Base-by-base conservation (phyloP, 371 early-diverging fungal species). In the Mortierella sp. region DNA sequence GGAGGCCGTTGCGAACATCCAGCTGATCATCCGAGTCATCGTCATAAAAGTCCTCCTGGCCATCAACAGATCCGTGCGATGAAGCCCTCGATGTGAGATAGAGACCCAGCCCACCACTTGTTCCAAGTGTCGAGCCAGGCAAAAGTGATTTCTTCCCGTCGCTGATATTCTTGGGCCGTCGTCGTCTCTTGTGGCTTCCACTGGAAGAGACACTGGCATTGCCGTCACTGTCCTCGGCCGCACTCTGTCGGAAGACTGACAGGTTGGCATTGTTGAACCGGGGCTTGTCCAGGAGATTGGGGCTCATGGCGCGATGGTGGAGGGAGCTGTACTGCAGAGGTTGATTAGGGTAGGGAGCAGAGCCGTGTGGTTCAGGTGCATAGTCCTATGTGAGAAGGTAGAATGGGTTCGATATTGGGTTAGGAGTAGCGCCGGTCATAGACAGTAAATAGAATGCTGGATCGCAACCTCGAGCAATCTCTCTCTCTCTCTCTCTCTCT, bases 171-270 rank as follows among this genome's bases (percentile, higher is more conserved):
- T 73, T 80, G 48, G 74, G 80, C 31, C 86, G 72, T 24, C 86
- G 77, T 69, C 86, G 74, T 29, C 86, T 80, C 64, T 86, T 86
- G 41, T 72, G 78, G 44, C 86, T 86, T 55, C 86, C 86, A 40
- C 74, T 86, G 40, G 86, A 86, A n/a, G 86, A 86, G 1, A 80
- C 86, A 71, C 86, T 86, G 34, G 79, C 84, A 67, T 84, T 84
- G 34, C 86, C 84, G 58, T 86, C 86, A 44, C 86, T 86, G 52
- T 86, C 86, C 64, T 80, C 80, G 14, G 85, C 80, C 22, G 81
- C 70, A 58, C 45, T 76, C 43, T 79, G 80, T 61, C 80, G 41
- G 61, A 83, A 83, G 44, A 79, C 84, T 0, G 84, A 83, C 4
- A 83, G 72, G 34, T 79, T 83, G 34, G 79, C 47, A 47, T 83